Evolutionary conservation across 2,329 filamentous ascomycete genomes (phyloP).

Genomic region (Fonsecaea pedrosoi): DNA sequence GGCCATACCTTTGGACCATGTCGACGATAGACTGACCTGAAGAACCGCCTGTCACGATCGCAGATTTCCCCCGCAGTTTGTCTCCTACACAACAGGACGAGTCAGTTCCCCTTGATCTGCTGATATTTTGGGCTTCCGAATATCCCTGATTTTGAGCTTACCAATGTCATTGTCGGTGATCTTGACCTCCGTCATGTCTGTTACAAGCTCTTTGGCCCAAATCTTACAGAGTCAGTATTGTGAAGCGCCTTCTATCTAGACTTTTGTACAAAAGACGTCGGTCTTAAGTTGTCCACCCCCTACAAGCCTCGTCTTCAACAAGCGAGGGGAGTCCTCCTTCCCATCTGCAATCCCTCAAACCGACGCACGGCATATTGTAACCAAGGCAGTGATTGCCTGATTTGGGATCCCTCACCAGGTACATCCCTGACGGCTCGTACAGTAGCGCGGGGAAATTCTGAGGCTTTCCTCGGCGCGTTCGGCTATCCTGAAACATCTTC

Average conservation of each 20-base stretch:
- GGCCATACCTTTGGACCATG: not conserved
- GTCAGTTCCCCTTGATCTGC: not conserved
- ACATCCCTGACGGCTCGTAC: not conserved
- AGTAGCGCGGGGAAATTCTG: not conserved
- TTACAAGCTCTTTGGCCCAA: not conserved
- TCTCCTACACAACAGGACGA: not conserved
- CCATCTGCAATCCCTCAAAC: not conserved
- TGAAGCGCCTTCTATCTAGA: not conserved
- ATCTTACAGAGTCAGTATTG: not conserved
- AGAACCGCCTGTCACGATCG: not conserved
- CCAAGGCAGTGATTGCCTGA: not conserved
- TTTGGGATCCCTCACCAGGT: not conserved
- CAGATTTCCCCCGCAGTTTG: not conserved
- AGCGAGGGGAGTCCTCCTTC: not conserved
- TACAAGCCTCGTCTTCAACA: not conserved
- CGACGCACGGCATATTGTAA: not conserved
- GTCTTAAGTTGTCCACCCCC: not conserved
- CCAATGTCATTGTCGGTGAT: constrained; percentile 1
- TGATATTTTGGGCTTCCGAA: not conserved
- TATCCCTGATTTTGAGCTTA: not conserved
- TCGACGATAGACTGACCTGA: not conserved
- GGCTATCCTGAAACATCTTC: not conserved
- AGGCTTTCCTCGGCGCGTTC: not conserved
- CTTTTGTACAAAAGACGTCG: not conserved
- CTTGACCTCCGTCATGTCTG: constrained; percentile 1